phyloP scores from a whole-genome alignment of 2,329 filamentous ascomycete species.

The Aspergillus chevalieri region DNA sequence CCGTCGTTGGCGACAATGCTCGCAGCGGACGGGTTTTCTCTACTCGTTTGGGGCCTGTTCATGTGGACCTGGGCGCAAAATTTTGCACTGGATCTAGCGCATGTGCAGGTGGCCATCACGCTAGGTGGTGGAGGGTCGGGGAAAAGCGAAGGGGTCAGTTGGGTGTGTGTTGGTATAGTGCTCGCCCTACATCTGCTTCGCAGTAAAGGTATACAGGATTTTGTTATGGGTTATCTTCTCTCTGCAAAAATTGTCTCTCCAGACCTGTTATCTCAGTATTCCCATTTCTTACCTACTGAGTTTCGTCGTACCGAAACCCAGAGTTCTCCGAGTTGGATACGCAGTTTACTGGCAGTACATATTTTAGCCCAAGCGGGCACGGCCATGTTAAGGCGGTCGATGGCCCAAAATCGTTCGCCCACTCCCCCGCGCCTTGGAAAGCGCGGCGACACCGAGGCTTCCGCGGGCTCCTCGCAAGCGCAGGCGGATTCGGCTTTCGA shows the following conservation, averaged over 20 bases:
- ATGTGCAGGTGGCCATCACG: conserved; percentile 87
- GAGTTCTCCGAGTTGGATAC: conserved; percentile 40
- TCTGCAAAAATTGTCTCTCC: conserved; percentile 40
- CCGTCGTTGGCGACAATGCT: conserved; percentile 80
- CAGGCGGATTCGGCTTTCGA: conserved; percentile 40
- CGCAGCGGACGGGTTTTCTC: conserved; percentile 74
- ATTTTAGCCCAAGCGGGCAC: conserved; percentile 45
- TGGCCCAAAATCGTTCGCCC: conserved; percentile 41
- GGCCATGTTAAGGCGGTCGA: conserved; percentile 42
- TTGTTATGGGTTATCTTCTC: conserved; percentile 42
- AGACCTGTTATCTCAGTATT: conserved; percentile 37
- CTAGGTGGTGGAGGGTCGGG: conserved; percentile 67
- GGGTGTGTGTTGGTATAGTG: conserved; percentile 41
- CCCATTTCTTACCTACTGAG: conserved; percentile 38
- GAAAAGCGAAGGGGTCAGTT: conserved; percentile 42
- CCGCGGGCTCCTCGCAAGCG: conserved; percentile 34
- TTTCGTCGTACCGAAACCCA: conserved; percentile 38
- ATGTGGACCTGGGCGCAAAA: conserved; percentile 83
- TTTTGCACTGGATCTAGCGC: conserved; percentile 80
- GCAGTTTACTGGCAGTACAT: conserved; percentile 44
- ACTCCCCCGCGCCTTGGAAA: conserved; percentile 36
- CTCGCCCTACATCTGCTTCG: conserved; percentile 41
- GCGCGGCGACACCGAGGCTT: conserved; percentile 41
- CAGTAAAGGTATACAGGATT: conserved; percentile 45
- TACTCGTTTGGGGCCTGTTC: conserved; percentile 74